Conservation (phyloP, 805 yeast species). For the Kodamaea kakaduensis region DNA sequence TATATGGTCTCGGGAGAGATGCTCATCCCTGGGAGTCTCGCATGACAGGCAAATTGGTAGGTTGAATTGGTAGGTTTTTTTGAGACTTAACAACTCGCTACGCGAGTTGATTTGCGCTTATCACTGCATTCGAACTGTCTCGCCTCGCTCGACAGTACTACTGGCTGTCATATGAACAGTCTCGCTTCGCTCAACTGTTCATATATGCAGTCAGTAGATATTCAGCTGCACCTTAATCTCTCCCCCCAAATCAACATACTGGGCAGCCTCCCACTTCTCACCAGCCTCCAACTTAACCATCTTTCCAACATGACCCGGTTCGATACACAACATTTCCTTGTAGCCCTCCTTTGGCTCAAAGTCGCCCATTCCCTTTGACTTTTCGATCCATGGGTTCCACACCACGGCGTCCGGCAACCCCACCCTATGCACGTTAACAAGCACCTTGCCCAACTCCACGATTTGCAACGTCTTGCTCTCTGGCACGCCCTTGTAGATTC, state of each 20-base stretch:
- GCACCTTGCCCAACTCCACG: constrained; percentile 64
- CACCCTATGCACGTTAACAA: constrained; percentile 61
- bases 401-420: constrained; percentile 75
- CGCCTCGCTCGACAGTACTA: too few relatives aligned
- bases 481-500: constrained; percentile 68
- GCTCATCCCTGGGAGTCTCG: too few relatives aligned
- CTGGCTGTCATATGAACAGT: too few relatives aligned
- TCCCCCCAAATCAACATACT: constrained; percentile 54
- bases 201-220: constrained; percentile 29
- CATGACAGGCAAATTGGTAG: too few relatives aligned
- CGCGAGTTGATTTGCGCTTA: too few relatives aligned
- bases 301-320: constrained; percentile 83
- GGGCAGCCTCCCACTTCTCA: constrained; percentile 70
- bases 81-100: too few relatives aligned
- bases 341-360: constrained; percentile 84
- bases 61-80: too few relatives aligned
- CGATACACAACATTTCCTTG: constrained; percentile 87
- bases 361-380: constrained; percentile 80
- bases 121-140: too few relatives aligned
- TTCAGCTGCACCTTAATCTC: constrained; percentile 58
- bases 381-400: constrained; percentile 96
- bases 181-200: too few relatives aligned
- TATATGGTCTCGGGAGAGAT: too few relatives aligned
- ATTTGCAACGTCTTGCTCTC: constrained; percentile 58
- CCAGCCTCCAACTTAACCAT: constrained; percentile 67